Evolutionary conservation across 129 eudicot genomes (phyloP), one percentile per base, ranked within the genome.

Genomic region (Dittrichia graveolens): DNA sequence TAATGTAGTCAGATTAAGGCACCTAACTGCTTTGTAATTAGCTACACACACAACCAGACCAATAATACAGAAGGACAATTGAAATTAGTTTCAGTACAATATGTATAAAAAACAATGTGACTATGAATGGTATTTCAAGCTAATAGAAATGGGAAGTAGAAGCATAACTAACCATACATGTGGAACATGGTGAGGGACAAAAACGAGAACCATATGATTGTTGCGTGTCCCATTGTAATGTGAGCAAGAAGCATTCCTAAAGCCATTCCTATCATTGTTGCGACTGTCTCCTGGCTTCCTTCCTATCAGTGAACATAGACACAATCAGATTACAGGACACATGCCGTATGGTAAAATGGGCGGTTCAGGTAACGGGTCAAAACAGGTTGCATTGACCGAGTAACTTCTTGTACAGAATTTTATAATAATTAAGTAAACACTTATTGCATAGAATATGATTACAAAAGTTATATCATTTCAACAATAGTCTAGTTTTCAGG

Each of bases 191-290:
- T 95, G 45, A 95, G 89, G 3, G 91, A 88, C 86, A 95, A 72
- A 86, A 95, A 95, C n/a, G 83, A 88, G 68, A 95, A 65, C 99
- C 99, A 95, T 54, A 95, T 95, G 61, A 85, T 86, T 5, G 72
- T 60, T 12, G 97, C 40, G 71, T 88, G 94, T 43, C 96, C 99
- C 79, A 81, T 83, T 44, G 96, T 90, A 65, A 88, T 14, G 46
- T 82, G 99, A 45, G 99, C 97, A 76, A 95, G 96, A 47, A 90
- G 75, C 99, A 95, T 95, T 68, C 99, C 99, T 45, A 95, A 46
- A 44, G 99, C 99, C 99, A 95, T 95, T 80, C 99, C 99, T 62
- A 87, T 74, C 97, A 95, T 95, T 74, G 97, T 95, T 53, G 99
- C 99, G 56, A 95, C 81, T 4, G 99, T 95, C 84, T 95, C 97